Percentiles rank a stretch among this genome's conserved stretches.
Conservation (phyloP, 2,329 filamentous ascomycete genomes). For the Aaosphaeria pasadenensis region DNA sequence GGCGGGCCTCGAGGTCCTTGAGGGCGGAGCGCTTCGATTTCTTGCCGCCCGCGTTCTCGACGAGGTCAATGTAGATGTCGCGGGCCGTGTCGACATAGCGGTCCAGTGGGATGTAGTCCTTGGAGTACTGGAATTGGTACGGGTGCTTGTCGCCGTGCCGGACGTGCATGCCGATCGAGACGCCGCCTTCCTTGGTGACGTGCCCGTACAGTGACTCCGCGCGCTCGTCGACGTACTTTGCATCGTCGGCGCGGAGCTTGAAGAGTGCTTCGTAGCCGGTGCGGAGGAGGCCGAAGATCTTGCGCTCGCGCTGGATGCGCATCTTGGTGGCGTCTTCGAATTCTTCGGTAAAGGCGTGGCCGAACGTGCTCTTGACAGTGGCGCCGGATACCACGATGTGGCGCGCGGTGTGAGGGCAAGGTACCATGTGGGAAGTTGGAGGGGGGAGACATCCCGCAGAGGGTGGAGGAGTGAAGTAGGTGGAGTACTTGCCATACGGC, state of each 20-base stretch:
- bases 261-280: slow-evolving; percentile 73
- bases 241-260: slow-evolving; percentile 63
- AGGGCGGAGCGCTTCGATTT: slow-evolving; percentile 39
- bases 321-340: slow-evolving; percentile 51
- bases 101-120: slow-evolving; percentile 74
- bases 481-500: slow-evolving; percentile 72
- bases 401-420: slow-evolving; percentile 72
- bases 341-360: slow-evolving; percentile 53
- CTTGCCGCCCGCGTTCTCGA: slow-evolving; percentile 21
- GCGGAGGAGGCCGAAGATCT: slow-evolving; percentile 67
- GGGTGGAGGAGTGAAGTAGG: slow-evolving; percentile 69
- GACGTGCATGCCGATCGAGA: slow-evolving; percentile 71
- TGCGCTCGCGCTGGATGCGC: slow-evolving; percentile 53
- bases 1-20: slow-evolving; percentile 33
- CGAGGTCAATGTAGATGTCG: slow-evolving; percentile 50
- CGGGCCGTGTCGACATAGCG: slow-evolving; percentile 62
- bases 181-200: slow-evolving; percentile 47
- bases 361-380: slow-evolving; percentile 64
- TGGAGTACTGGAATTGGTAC: slow-evolving; percentile 70
- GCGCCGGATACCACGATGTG: slow-evolving; percentile 73
- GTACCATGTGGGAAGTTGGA: slow-evolving; percentile 71
- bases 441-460: slow-evolving; percentile 66
- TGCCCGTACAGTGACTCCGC: slow-evolving; percentile 54
- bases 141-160: slow-evolving; percentile 78
- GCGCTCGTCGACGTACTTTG: slow-evolving; percentile 61